Conservation (phyloP, 495 filamentous ascomycete genomes). For the Viridothelium virens region DNA sequence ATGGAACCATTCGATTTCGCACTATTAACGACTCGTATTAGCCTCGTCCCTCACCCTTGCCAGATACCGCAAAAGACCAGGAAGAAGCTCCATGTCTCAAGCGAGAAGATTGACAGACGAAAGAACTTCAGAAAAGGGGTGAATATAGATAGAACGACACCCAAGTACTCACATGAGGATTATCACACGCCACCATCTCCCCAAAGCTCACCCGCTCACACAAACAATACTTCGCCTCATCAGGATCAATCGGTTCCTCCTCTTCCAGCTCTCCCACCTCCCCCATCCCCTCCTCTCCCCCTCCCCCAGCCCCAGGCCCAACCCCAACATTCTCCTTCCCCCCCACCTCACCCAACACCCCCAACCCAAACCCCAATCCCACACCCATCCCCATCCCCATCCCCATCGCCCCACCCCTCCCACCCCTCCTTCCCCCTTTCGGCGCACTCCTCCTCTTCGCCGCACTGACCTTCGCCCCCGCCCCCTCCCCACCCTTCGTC, state of each 20-base stretch:
- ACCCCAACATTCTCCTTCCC: no score
- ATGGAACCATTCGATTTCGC: slow-evolving; percentile 80
- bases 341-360: slow-evolving; percentile 18
- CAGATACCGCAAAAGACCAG: no score
- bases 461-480: slow-evolving; percentile 61
- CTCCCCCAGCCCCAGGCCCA: slow-evolving; percentile 34
- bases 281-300: slow-evolving; percentile 23
- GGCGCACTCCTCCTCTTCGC: slow-evolving; percentile 75
- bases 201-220: slow-evolving; percentile 90
- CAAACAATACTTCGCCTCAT: slow-evolving; percentile 83
- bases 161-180: slow-evolving; percentile 61
- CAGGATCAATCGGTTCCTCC: slow-evolving; percentile 72
- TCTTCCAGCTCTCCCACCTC: slow-evolving; percentile 43
- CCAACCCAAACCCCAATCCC: slow-evolving; percentile 28
- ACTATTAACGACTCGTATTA: slow-evolving; percentile 31
- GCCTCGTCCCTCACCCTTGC: neutral
- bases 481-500: slow-evolving; percentile 60
- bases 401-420: slow-evolving; percentile 32
- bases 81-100: no score
- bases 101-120: no score
- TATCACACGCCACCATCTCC: slow-evolving; percentile 93
- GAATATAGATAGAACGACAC: neutral
- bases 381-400: slow-evolving; percentile 37
- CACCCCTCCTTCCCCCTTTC: slow-evolving; percentile 38
- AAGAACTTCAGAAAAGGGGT: no score